These are phyloP conservation scores for Fragilaria crotonensis DNA, from an alignment of 108 stramenopile species.

Conservation along the genomic window DNA sequence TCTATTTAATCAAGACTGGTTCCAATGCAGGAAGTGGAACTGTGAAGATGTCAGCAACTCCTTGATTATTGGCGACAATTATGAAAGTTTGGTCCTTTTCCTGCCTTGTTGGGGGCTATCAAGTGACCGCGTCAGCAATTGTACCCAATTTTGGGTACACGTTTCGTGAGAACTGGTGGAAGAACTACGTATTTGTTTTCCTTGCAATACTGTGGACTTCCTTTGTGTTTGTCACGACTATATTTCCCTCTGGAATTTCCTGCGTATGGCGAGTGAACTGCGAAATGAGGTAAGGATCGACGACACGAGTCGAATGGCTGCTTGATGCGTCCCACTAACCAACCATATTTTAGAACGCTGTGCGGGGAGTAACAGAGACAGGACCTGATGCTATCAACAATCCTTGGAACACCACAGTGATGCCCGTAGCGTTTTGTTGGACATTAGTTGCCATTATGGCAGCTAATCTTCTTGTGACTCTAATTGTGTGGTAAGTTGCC, in stretches of 20 bases:
- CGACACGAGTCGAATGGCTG: background rate
- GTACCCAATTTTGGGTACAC: conserved; percentile 52
- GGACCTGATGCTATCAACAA: conserved; percentile 34
- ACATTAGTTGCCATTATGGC: conserved; percentile 40
- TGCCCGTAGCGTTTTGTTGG: conserved; percentile 46
- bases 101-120: conserved; percentile 48
- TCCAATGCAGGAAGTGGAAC: conserved; percentile 52
- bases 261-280: conserved; percentile 61
- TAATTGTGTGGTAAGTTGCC: conserved; percentile 16
- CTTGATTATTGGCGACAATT: conserved; percentile 39
- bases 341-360: conserved; percentile 9
- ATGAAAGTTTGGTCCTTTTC: conserved; percentile 44
- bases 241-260: conserved; percentile 26
- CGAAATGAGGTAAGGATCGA: conserved; percentile 22
- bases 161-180: conserved; percentile 27
- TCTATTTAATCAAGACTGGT: conserved; percentile 52
- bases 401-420: conserved; percentile 44
- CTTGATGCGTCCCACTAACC: background rate
- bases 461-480: conserved; percentile 31
- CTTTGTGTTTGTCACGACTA: conserved; percentile 17
- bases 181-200: conserved; percentile 42
- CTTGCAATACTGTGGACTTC: conserved; percentile 7
- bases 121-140: conserved; percentile 49
- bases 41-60: conserved; percentile 28
- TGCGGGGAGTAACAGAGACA: conserved; percentile 14